phyloP scores from a whole-genome alignment of 306 rosid genomes.

The Trifolium pratense region DNA sequence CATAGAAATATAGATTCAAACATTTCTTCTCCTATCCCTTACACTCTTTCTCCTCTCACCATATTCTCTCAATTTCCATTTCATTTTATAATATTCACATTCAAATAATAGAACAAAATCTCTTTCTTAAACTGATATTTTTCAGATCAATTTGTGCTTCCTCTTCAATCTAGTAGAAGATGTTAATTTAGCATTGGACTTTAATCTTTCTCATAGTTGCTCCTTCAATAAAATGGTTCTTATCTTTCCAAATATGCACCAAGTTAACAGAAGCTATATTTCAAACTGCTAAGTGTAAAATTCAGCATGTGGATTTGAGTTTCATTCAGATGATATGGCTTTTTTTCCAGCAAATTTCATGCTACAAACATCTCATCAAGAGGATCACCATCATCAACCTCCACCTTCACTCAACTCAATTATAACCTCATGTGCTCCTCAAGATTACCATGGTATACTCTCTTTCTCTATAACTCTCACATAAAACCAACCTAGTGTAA shows the following conservation, averaged over 20 bases:
- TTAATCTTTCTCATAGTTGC: conserved; percentile 41
- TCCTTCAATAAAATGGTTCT: conserved; percentile 23
- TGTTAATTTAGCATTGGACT: conserved; percentile 13
- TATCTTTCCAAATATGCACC: conserved; percentile 14
- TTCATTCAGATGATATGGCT: conserved; percentile 59
- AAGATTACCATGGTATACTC: conserved; percentile 55
- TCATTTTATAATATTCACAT: conserved; percentile 39
- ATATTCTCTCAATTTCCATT: conserved; percentile 24
- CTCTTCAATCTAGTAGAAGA: conserved; percentile 43
- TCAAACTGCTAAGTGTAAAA: too few relatives aligned
- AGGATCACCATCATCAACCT: conserved; percentile 60
- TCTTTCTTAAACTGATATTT: conserved; percentile 50
- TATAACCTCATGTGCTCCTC: conserved; percentile 80
- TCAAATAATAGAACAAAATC: conserved; percentile 30
- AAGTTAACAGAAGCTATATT: too few relatives aligned
- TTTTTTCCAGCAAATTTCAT: conserved; percentile 94
- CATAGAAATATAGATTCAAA: conserved; percentile 51
- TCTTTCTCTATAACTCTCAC: not conserved
- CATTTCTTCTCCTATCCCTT: conserved; percentile 34
- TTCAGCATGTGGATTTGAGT: not conserved
- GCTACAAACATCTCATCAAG: conserved; percentile 73
- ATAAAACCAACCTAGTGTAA: not conserved
- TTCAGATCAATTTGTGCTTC: conserved; percentile 41
- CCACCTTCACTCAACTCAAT: conserved; percentile 77
- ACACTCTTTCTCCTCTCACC: conserved; percentile 9